Evolutionary conservation across 2,329 filamentous ascomycete genomes (phyloP), one percentile per base, ranked within the genome.

Genomic region (Aspergillus sp.): DNA sequence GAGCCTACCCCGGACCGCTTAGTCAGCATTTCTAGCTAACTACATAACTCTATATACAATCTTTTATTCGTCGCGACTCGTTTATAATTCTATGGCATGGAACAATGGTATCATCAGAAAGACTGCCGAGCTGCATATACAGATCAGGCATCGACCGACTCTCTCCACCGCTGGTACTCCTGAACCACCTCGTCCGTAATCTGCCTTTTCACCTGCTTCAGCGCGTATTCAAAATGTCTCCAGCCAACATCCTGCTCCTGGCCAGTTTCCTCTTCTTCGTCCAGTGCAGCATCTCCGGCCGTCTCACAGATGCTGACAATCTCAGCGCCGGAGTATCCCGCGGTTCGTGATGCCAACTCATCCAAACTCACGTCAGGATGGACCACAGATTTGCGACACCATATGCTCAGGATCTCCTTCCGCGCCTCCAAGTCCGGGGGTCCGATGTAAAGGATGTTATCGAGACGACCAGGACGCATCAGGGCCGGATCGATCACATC

Each of bases 271-370:
- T 77, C 78, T 55, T 76, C 75, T 51, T 80, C 77, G 57, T 81
- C 76, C 66, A 85, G 63, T 55, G 81, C 74, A 40, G 70, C 73
- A 66, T 82, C 73, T 55, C 76, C 71, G 53, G 79, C 80, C 21
- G 71, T 75, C 59, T 81, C 74, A 56, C 79, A 81, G 17, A 88
- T 79, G 17, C 76, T 79, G 38, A 85, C 82, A 54, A 97, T 83
- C 72, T 97, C 93, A 0, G 92, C 91, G 2, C 92, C 92, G 1
- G 91, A 94, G 69, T 89, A 90, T 0, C 91, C 91, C 6, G 91
- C 87, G 0, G 88, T 88, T 44, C 76, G 70, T 14, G 68, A 65
- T 4, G 89, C 88, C 25, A 96, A 73, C 45, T 78, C 75, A 1
- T 79, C 73, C 7, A 90, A 70, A 64, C 91, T 83, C 13, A 96